Evolutionary conservation across 257 asterid genomes (phyloP).

Genomic region (Anisodus acutangulus): DNA sequence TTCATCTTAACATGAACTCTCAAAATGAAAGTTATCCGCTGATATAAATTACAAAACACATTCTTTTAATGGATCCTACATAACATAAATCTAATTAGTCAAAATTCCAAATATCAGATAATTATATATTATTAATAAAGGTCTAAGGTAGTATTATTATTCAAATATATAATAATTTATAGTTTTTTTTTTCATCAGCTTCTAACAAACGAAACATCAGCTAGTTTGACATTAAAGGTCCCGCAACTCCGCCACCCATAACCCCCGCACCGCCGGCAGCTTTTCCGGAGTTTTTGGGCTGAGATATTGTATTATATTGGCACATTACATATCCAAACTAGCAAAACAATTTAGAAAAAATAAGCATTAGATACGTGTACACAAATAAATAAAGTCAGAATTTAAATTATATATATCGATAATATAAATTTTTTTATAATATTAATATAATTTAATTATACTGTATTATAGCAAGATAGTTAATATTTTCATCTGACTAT

Average conservation of each 20-base stretch:
- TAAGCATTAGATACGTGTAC: neutral
- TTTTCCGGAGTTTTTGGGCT: neutral
- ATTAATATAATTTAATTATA: no score
- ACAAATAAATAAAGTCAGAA: neutral
- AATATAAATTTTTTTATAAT: no score
- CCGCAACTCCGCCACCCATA: neutral
- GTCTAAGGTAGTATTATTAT: neutral
- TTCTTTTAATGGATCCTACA: neutral
- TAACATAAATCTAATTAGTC: neutral
- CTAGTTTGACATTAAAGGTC: constrained; percentile 13
- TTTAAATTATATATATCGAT: no score
- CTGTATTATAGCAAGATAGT: no score
- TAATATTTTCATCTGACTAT: no score
- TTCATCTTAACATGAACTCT: accelerated
- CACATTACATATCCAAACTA: neutral
- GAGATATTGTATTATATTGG: neutral
- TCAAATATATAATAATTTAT: neutral
- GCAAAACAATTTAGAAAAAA: neutral
- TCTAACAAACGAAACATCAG: constrained; percentile 7
- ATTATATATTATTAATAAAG: neutral
- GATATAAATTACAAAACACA: no score
- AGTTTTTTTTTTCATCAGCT: neutral
- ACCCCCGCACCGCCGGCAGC: neutral
- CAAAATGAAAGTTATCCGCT: neutral
- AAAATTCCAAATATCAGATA: neutral